phyloP scores from a whole-genome alignment of 2,329 filamentous ascomycete genomes.

The Juglanconis sp. region DNA sequence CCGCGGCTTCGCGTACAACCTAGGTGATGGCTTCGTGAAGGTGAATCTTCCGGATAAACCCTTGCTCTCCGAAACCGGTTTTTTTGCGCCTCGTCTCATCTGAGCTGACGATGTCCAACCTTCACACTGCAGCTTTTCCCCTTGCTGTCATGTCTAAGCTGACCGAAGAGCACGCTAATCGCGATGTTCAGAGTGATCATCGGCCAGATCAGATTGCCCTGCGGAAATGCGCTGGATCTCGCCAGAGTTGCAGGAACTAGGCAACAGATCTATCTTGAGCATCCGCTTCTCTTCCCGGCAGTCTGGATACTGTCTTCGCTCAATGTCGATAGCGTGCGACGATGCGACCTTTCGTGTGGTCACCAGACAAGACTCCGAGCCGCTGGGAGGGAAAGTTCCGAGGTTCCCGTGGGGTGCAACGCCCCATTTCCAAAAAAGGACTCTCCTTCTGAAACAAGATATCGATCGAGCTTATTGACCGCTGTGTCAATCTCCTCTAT shows the following conservation, averaged over 20 bases:
- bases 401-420: too few species aligned
- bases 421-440: too few species aligned
- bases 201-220: neutral
- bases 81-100: neutral
- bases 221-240: neutral
- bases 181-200: neutral
- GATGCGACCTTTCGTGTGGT: too few species aligned
- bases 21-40: neutral
- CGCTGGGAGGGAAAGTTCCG: too few species aligned
- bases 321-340: too few species aligned
- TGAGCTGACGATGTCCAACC: neutral
- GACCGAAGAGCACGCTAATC: neutral
- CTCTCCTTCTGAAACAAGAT: too few species aligned
- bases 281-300: too few species aligned
- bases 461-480: too few species aligned
- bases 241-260: too few species aligned
- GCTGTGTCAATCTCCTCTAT: neutral
- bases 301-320: too few species aligned
- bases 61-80: neutral
- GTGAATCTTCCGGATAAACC: neutral
- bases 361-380: too few species aligned
- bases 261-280: too few species aligned
- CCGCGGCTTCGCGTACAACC: constrained; percentile 4
- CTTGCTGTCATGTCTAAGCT: neutral
- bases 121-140: neutral